Percentiles rank a stretch among this genome's conserved stretches.
Conservation (phyloP, 2,329 filamentous ascomycete species). For the Cercospora brassicicola region DNA sequence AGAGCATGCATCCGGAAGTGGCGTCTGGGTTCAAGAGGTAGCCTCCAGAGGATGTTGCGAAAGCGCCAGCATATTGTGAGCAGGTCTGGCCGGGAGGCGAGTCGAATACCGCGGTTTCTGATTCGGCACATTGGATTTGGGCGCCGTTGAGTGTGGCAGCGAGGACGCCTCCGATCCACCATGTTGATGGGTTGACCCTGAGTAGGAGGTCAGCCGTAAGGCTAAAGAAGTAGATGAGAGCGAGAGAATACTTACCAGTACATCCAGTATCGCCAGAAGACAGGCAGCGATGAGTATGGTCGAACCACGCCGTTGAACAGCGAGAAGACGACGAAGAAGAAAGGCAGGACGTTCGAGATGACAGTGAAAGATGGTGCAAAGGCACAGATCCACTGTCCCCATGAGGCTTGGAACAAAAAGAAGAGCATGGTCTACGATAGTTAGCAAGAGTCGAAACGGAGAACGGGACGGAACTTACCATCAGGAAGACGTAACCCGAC, state of each 20-base stretch:
- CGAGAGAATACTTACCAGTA: constrained; percentile 50
- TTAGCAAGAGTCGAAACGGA: background rate
- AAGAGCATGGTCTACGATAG: constrained; percentile 61
- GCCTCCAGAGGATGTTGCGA: constrained; percentile 56
- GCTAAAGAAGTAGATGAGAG: no score
- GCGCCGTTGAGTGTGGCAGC: constrained; percentile 60
- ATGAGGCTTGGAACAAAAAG: constrained; percentile 71
- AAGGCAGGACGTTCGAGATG: constrained; percentile 72
- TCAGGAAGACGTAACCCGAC: constrained; percentile 74
- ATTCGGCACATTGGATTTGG: constrained; percentile 45
- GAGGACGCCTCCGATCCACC: constrained; percentile 70
- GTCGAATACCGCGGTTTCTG: constrained; percentile 66
- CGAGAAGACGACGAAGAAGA: constrained; percentile 77
- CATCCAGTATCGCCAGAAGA: constrained; percentile 73
- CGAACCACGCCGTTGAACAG: constrained; percentile 77
- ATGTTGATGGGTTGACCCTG: constrained; percentile 64
- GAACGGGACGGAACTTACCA: constrained; percentile 46
- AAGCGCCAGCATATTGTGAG: constrained; percentile 61
- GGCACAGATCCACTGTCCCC: constrained; percentile 83
- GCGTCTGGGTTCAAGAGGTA: constrained; percentile 65
- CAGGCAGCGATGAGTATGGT: constrained; percentile 63
- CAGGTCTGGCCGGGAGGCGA: constrained; percentile 66
- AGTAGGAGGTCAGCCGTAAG: background rate
- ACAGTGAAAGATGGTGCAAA: constrained; percentile 78
- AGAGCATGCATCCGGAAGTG: constrained; percentile 65